Evolutionary conservation across 768 basidiomycete species (phyloP).

Genomic region (Mycena chlorophos): DNA sequence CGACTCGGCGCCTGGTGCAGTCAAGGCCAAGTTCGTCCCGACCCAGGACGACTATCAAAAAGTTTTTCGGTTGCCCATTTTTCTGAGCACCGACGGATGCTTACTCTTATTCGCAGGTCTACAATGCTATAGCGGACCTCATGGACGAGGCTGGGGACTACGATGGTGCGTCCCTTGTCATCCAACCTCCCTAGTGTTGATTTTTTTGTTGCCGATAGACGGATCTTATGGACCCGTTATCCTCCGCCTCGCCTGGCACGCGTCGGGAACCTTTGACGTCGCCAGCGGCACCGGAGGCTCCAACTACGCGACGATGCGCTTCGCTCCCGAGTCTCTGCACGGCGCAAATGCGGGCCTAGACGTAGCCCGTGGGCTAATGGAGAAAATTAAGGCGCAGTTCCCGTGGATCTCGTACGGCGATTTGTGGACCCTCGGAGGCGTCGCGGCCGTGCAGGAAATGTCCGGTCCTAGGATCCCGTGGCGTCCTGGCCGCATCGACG

Average conservation of each 20-base stretch:
- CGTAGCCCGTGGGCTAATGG: constrained; percentile 79
- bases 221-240: constrained; percentile 88
- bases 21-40: constrained; percentile 68
- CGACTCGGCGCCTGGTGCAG: constrained; percentile 57
- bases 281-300: constrained; percentile 74
- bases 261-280: constrained; percentile 92
- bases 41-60: constrained; percentile 89
- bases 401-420: constrained; percentile 96
- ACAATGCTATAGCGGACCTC: constrained; percentile 81
- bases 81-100: constrained; percentile 2
- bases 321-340: constrained; percentile 84
- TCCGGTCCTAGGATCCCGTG: constrained; percentile 91
- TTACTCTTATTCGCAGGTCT: constrained; percentile 80
- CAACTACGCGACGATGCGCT: constrained; percentile 99
- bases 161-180: constrained; percentile 61
- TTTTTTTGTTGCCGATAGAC: constrained; percentile 55
- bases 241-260: constrained; percentile 91
- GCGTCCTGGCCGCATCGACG: constrained; percentile 92
- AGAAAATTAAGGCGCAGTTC: constrained; percentile 84
- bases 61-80: constrained; percentile 38
- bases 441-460: constrained; percentile 90
- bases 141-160: constrained; percentile 79
- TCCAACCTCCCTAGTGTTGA: constrained; percentile 13
- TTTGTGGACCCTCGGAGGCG: constrained; percentile 94
- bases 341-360: constrained; percentile 82